phyloP scores from a whole-genome alignment of 1,284 basidiomycete genomes.

The Neonothopanus nambi region DNA sequence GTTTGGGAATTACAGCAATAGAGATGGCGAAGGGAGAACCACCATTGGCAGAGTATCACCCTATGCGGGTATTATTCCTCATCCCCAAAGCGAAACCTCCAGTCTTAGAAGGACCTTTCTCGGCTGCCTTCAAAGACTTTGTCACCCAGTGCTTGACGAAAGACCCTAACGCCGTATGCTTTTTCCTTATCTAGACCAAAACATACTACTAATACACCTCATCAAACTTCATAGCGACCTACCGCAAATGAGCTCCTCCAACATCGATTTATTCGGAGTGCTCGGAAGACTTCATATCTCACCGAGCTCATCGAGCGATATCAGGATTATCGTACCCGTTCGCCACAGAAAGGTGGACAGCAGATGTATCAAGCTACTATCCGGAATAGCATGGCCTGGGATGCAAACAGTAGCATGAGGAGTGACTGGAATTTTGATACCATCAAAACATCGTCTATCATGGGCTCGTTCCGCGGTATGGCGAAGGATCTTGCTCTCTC shows the following conservation, averaged over 20 bases:
- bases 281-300: conserved; percentile 79
- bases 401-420: conserved; percentile 68
- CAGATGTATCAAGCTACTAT: conserved; percentile 56
- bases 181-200: conserved; percentile 5
- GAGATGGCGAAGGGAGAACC: conserved; percentile 96
- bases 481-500: conserved; percentile 62
- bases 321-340: conserved; percentile 64
- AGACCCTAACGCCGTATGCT: conserved; percentile 74
- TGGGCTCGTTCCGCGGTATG: conserved; percentile 73
- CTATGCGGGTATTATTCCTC: conserved; percentile 93
- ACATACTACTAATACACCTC: conserved; percentile 14
- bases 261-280: conserved; percentile 88
- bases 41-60: conserved; percentile 91
- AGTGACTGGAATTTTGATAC: conserved; percentile 98
- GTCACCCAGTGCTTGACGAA: conserved; percentile 91
- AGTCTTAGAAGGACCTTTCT: conserved; percentile 84
- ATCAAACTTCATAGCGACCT: conserved; percentile 61
- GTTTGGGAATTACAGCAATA: conserved; percentile 93
- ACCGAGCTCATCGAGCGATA: conserved; percentile 86
- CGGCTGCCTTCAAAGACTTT: conserved; percentile 90
- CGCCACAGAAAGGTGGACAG: conserved; percentile 51
- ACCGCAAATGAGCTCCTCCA: conserved; percentile 89
- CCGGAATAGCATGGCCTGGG: conserved; percentile 61
- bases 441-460: conserved; percentile 68
- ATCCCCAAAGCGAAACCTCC: conserved; percentile 98